Evolutionary conservation across 208 protist species (phyloP).

Genomic region (Trypanosoma brucei): DNA sequence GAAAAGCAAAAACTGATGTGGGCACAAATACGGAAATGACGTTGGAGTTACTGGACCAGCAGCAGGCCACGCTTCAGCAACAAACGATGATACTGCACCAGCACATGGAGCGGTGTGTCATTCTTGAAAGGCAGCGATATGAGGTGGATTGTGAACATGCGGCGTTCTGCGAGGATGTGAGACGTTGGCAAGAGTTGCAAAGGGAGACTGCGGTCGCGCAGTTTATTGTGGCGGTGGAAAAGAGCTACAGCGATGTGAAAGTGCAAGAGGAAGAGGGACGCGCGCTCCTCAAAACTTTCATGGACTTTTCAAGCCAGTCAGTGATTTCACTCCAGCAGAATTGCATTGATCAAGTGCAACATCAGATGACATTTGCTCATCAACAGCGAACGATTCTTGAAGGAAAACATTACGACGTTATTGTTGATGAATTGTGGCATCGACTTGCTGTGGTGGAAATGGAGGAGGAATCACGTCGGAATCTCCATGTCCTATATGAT

Average conservation of each 20-base stretch:
- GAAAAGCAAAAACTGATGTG: background rate
- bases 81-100: background rate
- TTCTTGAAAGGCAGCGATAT: constrained; percentile 2
- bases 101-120: background rate
- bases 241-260: background rate
- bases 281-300: background rate
- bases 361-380: background rate
- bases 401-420: background rate
- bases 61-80: background rate
- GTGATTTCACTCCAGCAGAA: background rate
- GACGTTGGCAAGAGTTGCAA: background rate
- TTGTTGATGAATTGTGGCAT: background rate
- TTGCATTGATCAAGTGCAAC: background rate
- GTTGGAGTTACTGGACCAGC: background rate
- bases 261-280: background rate
- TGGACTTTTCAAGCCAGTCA: background rate
- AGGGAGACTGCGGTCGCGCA: background rate
- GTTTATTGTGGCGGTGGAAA: background rate
- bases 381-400: background rate
- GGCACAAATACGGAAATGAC: background rate
- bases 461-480: background rate
- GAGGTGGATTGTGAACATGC: constrained; percentile 1
- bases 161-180: background rate
- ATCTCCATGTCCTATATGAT: background rate
- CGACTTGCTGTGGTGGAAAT: background rate